phyloP scores from a whole-genome alignment of 441 rosid genomes.

The Gossypium schwendimanii region DNA sequence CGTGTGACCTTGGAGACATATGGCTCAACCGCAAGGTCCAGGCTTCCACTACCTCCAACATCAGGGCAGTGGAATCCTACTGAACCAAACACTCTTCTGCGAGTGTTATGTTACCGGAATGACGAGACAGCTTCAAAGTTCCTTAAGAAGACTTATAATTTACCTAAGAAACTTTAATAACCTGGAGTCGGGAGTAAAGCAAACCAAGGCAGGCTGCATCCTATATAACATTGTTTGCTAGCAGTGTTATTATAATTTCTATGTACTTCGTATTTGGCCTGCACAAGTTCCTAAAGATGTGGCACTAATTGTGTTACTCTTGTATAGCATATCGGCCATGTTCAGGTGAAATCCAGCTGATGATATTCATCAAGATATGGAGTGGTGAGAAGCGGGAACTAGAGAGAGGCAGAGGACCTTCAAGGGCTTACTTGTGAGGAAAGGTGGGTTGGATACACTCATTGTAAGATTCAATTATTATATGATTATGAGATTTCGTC shows the following conservation, averaged over 20 bases:
- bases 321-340: slow-evolving; percentile 19
- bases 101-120: slow-evolving; percentile 75
- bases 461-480: slow-evolving; percentile 6
- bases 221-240: background rate
- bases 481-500: slow-evolving; percentile 3
- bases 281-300: background rate
- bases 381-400: background rate
- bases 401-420: background rate
- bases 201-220: slow-evolving; percentile 6
- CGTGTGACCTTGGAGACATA: slow-evolving; percentile 57
- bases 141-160: slow-evolving; percentile 77
- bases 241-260: too few species aligned
- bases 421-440: slow-evolving; percentile 1
- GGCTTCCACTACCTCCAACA: slow-evolving; percentile 83
- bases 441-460: slow-evolving; percentile 12
- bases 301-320: background rate
- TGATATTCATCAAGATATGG: background rate
- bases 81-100: slow-evolving; percentile 81
- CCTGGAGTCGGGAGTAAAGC: slow-evolving; percentile 8
- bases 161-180: slow-evolving; percentile 73
- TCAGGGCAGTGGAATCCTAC: slow-evolving; percentile 85
- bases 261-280: background rate
- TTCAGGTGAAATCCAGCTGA: background rate
- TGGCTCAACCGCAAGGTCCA: slow-evolving; percentile 73
- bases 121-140: slow-evolving; percentile 77